Evolutionary conservation across 305 asterid genomes (phyloP), one percentile per base, ranked within the genome.

Genomic region (Striga hermonthica): DNA sequence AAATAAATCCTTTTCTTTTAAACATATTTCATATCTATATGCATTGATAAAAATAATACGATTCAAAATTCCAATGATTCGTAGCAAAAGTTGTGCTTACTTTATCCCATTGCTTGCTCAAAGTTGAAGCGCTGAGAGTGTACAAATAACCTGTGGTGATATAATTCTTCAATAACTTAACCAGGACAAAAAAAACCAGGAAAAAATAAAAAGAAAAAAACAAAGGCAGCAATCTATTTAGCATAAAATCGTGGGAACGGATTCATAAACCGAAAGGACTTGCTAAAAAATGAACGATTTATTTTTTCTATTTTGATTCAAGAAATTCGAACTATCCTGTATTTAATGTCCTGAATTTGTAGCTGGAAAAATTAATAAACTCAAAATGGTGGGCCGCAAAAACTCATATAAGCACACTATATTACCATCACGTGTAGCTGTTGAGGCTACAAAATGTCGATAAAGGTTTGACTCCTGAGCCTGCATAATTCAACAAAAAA

Each of bases 341-440:
- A 22, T 22, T 22, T 22, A 22, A 22, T 22, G 31, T 22, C 31
- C 31, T 22, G 31, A 22, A 22, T 22, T 22, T 22, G 31, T 22
- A 22, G 31, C 31, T 1, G 31, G 31, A 22, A 22, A 22, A 22
- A 22, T 22, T 22, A 22, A 22, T 22, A 22, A 22, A 22, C 1
- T 22, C 31, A 22, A 22, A 22, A 22, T 22, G 31, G 31, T 50
- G 50, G 56, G 58, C 4, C 49, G 22, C 12, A 39, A 3, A 49
- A n/a, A 41, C 10, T 22, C 59, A 38, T 40, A 72, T 34, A 44
- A 31, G 60, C 54, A 48, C 37, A 10, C 36, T 31, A 71, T 56
- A 84, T 44, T 87, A 92, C 98, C 98, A 62, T 92, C 97, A 62
- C 97, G 91, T 79, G 83, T 89, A 60, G 89, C 90, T 54, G 98